Evolutionary conservation across 805 yeast genomes (phyloP), one percentile per base, ranked within the genome.

Genomic region (Saccharomycopsis amapae): DNA sequence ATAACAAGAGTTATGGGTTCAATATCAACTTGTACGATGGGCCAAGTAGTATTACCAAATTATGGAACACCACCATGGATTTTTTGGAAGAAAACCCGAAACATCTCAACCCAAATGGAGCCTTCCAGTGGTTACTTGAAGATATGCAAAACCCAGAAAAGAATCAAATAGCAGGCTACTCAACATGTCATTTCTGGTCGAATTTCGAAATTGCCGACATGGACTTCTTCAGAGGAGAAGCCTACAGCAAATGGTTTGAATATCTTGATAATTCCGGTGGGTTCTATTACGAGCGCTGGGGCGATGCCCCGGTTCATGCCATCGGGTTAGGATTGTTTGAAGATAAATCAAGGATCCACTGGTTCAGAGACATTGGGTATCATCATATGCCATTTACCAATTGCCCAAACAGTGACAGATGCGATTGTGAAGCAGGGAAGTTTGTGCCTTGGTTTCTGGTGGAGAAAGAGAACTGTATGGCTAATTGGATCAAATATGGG

Each of bases 211-310:
- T 86, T 46, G 90, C 80, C 10, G 80, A 84, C 56, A 73, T 87
- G 83, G 90, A 87, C 53, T 87, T 87, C 55, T 82, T 69, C 63
- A 65, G 95, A 43, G 64, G 73, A 20, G 79, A 82, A 44, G 76
- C 87, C 1, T 87, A 86, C 58, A 65, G 69, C 32, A 62, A 64
- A 10, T 86, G 83, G 77, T 76, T 81, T 56, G 65, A 80, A 26
- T 64, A 68, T 56, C 63, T 87, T 33, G 95, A 86, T 47, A 50
- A 68, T 3, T 62, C 79, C 1, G 93, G 94, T 17, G 90, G 90
- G 3, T 86, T 86, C 57, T 87, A 85, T 61, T 87, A 87, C 56
- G 96, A 88, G 61, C 65, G 95, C 46, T 86, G 95, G 95, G 95
- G 95, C 2, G 96, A 86, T 65, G 95, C 95, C 0, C 95, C 95